These are phyloP conservation scores for Paecilomyces dactylethromorphus DNA, from an alignment of 2,329 filamentous ascomycete genomes.

Conservation along the genomic window DNA sequence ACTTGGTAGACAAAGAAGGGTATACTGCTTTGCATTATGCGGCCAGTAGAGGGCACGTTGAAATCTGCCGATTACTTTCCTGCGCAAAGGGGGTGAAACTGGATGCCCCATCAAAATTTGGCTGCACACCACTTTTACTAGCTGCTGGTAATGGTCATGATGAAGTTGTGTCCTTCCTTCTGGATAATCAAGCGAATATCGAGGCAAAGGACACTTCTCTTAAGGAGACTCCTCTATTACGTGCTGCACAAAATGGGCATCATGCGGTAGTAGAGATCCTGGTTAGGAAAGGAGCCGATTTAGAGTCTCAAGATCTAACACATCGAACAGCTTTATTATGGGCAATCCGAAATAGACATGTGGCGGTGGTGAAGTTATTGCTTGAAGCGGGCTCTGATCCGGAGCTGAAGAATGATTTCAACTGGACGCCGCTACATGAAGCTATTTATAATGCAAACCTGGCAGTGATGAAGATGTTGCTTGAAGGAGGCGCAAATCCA, in stretches of 20 bases:
- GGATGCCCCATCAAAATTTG: not conserved
- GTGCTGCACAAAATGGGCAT: slow-evolving; percentile 2
- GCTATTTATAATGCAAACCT: slow-evolving; percentile 8
- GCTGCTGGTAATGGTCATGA: slow-evolving; percentile 3
- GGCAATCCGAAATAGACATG: not conserved
- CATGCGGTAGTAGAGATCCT: slow-evolving; percentile 3
- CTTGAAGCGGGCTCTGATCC: not conserved
- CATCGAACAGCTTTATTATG: slow-evolving; percentile 6
- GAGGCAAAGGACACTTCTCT: not conserved
- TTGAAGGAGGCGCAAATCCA: not conserved
- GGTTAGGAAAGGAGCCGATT: not conserved
- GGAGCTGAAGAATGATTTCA: not conserved
- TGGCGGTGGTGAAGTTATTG: not conserved
- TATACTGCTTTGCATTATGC: slow-evolving; percentile 5
- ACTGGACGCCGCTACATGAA: slow-evolving; percentile 9
- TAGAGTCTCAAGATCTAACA: slow-evolving; percentile 1
- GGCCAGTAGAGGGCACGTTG: not conserved
- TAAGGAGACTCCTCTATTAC: slow-evolving; percentile 2
- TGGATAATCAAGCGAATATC: not conserved
- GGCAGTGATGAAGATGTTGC: slow-evolving; percentile 1
- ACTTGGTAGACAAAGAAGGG: slow-evolving; percentile 1
- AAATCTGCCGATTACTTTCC: not conserved
- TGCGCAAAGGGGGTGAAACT: not conserved
- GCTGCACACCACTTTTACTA: slow-evolving; percentile 4
- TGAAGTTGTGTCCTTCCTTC: not conserved